Evolutionary conservation across 495 filamentous ascomycete species (phyloP), one percentile per base, ranked within the genome.

Genomic region (Letharia lupina): DNA sequence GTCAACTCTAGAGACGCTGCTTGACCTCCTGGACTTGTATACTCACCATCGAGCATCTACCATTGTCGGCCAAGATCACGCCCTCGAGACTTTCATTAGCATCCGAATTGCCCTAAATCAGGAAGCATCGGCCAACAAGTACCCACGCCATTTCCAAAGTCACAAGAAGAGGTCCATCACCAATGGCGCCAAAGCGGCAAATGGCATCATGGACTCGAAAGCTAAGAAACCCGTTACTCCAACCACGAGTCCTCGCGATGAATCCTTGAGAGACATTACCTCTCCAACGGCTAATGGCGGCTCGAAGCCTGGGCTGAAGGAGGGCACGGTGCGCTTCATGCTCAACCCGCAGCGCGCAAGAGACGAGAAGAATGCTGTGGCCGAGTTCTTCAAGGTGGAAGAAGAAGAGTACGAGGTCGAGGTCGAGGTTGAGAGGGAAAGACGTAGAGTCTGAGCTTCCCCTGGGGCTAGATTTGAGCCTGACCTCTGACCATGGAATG

Each of bases 251-350:
- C 72, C 70, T 47, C 67, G 50, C 15, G 62, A 70, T 31, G 64
- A 68, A 39, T 35, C 59, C 61, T 57, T 73, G 64, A 74, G 73
- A 74, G 70, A 75, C 65, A 39, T 60, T 33, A 62, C 60, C 5
- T 70, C 67, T 66, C 74, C 68, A 47, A 65, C 74, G 50, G 72
- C 72, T 74, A 13, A 70, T 80, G n/a, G 79, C 73, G 1, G 76
- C 74, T 76, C 31, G 76, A 79, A 28, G 83, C 87, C 61, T 75
- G 82, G 60, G 83, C 84, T 57, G 81, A 84, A 71, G 41, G 87
- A 91, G 33, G 89, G 88, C 12, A 96, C 95, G 1, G 83, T 94
- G 40, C 87, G 94, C 16, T 98, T 96, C 72, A 91, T 96, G 79
- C 86, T 98, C 40, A 91, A 97, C 71, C 83, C 88, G 16, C 86